These are phyloP conservation scores for Phyllostachys edulis DNA, from an alignment of 176 grass and related monocot genomes.

Conservation along the genomic window DNA sequence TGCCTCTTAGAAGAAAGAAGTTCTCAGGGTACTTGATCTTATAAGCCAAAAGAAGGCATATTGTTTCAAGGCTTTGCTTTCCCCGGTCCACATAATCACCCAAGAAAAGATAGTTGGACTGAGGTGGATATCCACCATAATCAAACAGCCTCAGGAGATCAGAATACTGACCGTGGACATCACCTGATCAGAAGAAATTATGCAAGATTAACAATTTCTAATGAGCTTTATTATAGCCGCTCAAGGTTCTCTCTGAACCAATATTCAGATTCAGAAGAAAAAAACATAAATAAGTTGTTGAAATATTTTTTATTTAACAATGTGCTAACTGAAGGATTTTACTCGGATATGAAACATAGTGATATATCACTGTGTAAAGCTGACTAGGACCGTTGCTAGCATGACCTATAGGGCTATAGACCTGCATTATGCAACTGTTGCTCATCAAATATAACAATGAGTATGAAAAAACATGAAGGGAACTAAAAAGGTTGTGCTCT, in stretches of 20 bases:
- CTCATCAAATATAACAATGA: background rate
- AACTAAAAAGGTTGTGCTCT: background rate
- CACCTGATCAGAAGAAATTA: conserved; percentile 51
- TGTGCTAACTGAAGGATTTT: background rate
- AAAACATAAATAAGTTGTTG: background rate
- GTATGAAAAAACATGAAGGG: background rate
- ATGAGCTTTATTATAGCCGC: background rate
- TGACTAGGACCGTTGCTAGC: background rate
- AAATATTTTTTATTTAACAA: background rate
- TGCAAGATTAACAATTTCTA: conserved; percentile 9
- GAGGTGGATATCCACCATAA: conserved; percentile 67
- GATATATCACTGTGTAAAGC: background rate
- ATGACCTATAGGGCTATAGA: conserved; percentile 13
- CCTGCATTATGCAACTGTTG: background rate
- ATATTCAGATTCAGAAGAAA: background rate
- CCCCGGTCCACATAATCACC: conserved; percentile 81
- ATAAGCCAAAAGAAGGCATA: conserved; percentile 81
- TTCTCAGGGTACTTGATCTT: conserved; percentile 82
- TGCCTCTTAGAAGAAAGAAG: conserved; percentile 74
- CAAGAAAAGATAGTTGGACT: conserved; percentile 75
- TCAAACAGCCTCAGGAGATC: conserved; percentile 80
- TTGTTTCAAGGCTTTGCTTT: conserved; percentile 83
- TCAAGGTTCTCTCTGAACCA: background rate
- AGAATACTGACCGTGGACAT: conserved; percentile 79
- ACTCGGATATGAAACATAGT: background rate